Base-by-base conservation (phyloP, 169 alveolate species). In the Plasmodium berghei region DNA sequence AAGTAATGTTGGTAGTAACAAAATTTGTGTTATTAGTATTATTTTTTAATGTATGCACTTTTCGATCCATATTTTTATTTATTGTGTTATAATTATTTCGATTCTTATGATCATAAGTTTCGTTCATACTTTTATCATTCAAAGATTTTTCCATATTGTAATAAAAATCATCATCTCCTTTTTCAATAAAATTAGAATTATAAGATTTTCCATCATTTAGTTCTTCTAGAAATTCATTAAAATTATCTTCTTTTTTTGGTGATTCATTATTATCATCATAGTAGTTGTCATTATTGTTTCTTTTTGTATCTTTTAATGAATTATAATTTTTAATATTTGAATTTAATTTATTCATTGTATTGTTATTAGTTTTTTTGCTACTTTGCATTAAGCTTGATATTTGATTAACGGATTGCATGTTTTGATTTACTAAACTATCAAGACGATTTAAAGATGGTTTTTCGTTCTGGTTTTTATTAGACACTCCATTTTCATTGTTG, bases 391-490 rank as follows among this genome's bases (percentile, higher is more conserved):
- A 67, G 6, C 63, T 52, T 1, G 90, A 83, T 46, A 83, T 62
- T 34, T 83, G 90, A 71, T 83, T 83, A 55, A 83, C 69, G 0
- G 90, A 83, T 61, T 83, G 90, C 90, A 83, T 83, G 46, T 83
- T 83, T 28, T 71, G 45, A 34, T 83, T 83, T 28, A 83, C 90
- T 34, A 83, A 48, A 42, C 20, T 83, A 61, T 83, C 90, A 54
- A 83, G 67, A 61, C 45, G 40, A 48, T 56, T 80, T 42, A 80
- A 48, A 9, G 90, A 71, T 22, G 62, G 20, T 26, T 66, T 46
- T 40, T 67, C 61, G 52, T 67, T 80, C n/a, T 42, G 26, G 45
- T 45, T 80, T 58, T 20, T 70, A 16, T 66, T 54, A 14, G 12
- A 14, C 1, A 14, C 14, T 46, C 55, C n/a, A 34, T 34, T 34